A percentile compares a stretch with the other conserved stretches of the same genome.
Evolutionary conservation across 1,284 basidiomycete species (phyloP).

Genomic region (Tausonia pullulans): DNA sequence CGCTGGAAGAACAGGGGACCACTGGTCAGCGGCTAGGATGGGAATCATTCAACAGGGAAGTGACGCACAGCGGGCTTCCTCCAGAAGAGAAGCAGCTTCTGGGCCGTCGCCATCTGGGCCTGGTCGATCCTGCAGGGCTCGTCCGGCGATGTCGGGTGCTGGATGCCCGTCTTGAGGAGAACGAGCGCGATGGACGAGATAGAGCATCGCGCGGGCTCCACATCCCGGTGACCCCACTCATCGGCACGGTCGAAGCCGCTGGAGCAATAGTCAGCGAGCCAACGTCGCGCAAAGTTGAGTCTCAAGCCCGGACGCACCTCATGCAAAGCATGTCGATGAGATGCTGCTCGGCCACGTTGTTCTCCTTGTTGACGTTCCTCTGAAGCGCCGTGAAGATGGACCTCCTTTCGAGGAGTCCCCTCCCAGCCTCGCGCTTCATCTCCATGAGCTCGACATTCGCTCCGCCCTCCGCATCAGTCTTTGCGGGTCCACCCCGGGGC

Average conservation of each 20-base stretch:
- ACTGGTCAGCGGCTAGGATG: neutral
- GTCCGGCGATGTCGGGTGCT: conserved; percentile 42
- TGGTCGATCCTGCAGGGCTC: conserved; percentile 54
- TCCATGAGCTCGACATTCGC: conserved; percentile 64
- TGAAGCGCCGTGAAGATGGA: conserved; percentile 97
- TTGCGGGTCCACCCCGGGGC: conserved; percentile 46
- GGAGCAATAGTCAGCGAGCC: conserved; percentile 1
- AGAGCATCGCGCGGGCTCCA: conserved; percentile 90
- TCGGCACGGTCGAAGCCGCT: conserved; percentile 95
- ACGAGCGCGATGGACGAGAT: conserved; percentile 97
- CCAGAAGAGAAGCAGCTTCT: conserved; percentile 97
- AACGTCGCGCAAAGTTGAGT: neutral
- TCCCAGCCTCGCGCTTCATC: conserved; percentile 72
- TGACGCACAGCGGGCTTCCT: conserved; percentile 78
- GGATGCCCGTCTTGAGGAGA: conserved; percentile 91
- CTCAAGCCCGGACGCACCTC: conserved; percentile 51
- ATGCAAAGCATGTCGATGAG: conserved; percentile 99
- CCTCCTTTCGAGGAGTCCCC: conserved; percentile 73
- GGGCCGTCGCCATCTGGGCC: conserved; percentile 88
- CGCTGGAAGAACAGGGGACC: conserved; percentile 43
- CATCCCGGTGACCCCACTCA: conserved; percentile 90
- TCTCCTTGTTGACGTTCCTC: conserved; percentile 98
- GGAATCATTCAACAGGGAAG: neutral
- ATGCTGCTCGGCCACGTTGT: conserved; percentile 97
- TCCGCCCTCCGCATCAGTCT: conserved; percentile 62